Evolutionary conservation across 257 asterid genomes (phyloP), one percentile per base, ranked within the genome.

Genomic region (Solanum appendiculatum): DNA sequence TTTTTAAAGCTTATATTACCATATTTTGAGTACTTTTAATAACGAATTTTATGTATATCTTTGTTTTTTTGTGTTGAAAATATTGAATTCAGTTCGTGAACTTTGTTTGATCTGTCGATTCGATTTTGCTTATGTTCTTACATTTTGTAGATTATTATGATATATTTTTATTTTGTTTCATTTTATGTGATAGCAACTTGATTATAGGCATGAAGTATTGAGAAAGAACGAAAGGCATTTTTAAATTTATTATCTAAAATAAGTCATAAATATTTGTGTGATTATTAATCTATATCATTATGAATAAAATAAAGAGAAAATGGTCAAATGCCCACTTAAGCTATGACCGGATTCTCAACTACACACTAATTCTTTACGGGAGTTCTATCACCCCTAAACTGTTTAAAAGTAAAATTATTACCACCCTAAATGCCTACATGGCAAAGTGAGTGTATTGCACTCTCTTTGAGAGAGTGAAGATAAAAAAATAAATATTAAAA

Each of bases 31-130:
- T 34, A 36, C 0, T 13, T 75, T 40, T 75, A 40, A 14, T 77
- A 0, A 42, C 0, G 7, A 60, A 23, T 75, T 40, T 75, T 42
- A n/a, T 0, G 6, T 14, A 14, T 14, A 25, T 25, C 6, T 77
- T 40, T 74, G 3, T 39, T 13, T 77, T 77, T 11, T 3, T 3
- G 14, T 7, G 8, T 1, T 2, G 5, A 77, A 40, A 77, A 42
- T 42, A 15, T 2, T 25, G 0, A 10, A 69, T 69, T 69, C 40
- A 7, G 21, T 66, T 6, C 11, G 14, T 66, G 8, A 14, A 70
- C 0, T 1, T 14, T 14, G 18, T 5, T 70, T 15, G 27, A 27
- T 29, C 11, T 1, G 7, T 16, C 3, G 3, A 1, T 15, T 3
- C 42, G 2, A 36, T 36, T 72, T 34, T 34, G 9, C 0, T 72